Evolutionary conservation across 2,329 filamentous ascomycete genomes (phyloP), one percentile per base, ranked within the genome.

Genomic region (Aureobasidium lini): DNA sequence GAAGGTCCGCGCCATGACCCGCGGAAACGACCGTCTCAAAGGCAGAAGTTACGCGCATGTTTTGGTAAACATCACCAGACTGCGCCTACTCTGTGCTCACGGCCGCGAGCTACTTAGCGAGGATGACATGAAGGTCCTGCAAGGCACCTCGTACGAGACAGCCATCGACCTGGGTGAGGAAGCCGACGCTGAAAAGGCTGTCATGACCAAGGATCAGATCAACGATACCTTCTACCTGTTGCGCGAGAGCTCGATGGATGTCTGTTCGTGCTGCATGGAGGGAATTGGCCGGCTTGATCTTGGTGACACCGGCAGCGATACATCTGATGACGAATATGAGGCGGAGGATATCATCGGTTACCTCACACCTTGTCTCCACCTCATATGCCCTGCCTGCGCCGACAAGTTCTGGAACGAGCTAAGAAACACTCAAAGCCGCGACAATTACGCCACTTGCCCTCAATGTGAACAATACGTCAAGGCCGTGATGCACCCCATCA

Each of bases 11-110:
- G 85, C 90, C 2, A 84, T 96, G 64, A 84, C 84, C 8, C 79
- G 83, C 56, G 88, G 88, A 42, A 61, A 61, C n/a, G 65, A 60
- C 5, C 59, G 53, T 18, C 57, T 71, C 3, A 65, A 64, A 28
- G 93, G 92, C 43, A 90, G 87, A 65, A 88, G 89, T n/a, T 96
- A 96, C 69, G 92, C 94, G 48, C 90, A 96, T 66, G 94, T 99
- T 48, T 76, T 99, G 62, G 92, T 94, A 64, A 89, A 90, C 4
- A 96, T 99, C 68, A 81, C 95, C 64, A 87, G 93, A 32, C 82
- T 99, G 16, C 89, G 94, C 9, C 81, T 95, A 42, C 88, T 97
- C 54, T 96, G 92, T 69, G 94, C 92, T 1, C 93, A 96, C 70
- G 94, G 94, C n/a, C 88, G 88, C 64, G 93, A 97, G 62, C 81